Conservation (phyloP, 257 asterid species). For the Craterostigma plantagineum region DNA sequence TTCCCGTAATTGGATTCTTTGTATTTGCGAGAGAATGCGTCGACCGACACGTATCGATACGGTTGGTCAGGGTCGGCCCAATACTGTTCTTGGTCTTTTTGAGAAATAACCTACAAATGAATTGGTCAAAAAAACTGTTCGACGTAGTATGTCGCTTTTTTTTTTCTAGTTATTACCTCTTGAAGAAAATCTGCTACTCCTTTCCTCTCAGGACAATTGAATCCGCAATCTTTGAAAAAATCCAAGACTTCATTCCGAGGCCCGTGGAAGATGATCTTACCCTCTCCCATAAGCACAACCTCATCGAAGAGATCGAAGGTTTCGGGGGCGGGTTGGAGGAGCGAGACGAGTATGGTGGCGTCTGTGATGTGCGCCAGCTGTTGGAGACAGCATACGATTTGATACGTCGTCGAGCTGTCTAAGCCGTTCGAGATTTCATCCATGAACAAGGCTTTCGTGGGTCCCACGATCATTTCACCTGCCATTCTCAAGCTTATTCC, state of each 20-base stretch:
- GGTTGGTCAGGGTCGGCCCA: conserved; percentile 19
- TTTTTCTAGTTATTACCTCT: conserved; percentile 18
- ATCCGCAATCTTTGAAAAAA: conserved; percentile 32
- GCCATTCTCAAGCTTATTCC: not conserved
- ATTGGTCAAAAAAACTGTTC: not conserved
- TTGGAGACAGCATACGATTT: conserved; percentile 29
- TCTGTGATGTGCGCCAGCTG: conserved; percentile 32
- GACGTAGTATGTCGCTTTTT: not conserved
- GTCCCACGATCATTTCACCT: conserved; percentile 59
- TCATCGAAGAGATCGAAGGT: conserved; percentile 13
- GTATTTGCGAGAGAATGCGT: conserved; percentile 17
- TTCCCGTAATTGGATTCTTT: conserved; percentile 22
- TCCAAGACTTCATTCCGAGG: conserved; percentile 19
- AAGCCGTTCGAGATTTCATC: conserved; percentile 47
- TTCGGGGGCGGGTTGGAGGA: conserved; percentile 49
- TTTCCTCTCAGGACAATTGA: conserved; percentile 43
- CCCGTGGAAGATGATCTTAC: conserved; percentile 38
- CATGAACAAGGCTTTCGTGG: conserved; percentile 37
- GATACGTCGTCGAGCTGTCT: conserved; percentile 48
- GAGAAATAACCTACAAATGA: conserved; percentile 31
- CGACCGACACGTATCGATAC: conserved; percentile 19
- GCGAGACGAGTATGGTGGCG: conserved; percentile 31
- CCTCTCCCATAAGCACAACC: conserved; percentile 38
- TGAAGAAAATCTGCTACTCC: conserved; percentile 58
- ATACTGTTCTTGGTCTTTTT: conserved; percentile 39